phyloP scores from a whole-genome alignment of 176 grass and related monocot genomes.

The Stipa capillata region DNA sequence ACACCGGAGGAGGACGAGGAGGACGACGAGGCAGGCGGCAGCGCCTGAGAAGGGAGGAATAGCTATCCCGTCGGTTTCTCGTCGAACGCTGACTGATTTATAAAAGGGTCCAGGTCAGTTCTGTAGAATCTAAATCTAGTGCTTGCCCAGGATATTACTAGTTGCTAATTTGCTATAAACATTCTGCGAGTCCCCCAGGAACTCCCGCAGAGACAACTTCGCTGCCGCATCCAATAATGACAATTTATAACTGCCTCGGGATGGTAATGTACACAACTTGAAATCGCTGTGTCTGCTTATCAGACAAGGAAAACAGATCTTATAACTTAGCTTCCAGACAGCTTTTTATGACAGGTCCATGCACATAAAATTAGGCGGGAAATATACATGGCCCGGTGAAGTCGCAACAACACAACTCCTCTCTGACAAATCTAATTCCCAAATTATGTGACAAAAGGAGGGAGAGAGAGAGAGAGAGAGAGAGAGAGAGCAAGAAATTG shows the following conservation, averaged over 20 bases:
- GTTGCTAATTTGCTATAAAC: no score
- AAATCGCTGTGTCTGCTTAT: neutral
- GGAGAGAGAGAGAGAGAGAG: neutral
- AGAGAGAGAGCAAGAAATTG: neutral
- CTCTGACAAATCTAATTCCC: conserved; percentile 35
- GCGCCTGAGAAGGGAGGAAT: no score
- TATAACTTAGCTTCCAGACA: conserved; percentile 7
- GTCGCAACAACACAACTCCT: conserved; percentile 13
- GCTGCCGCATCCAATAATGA: neutral
- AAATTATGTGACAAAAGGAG: conserved; percentile 14
- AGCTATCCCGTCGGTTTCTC: no score
- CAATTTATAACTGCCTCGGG: no score
- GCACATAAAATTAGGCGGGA: conserved; percentile 20
- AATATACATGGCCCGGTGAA: conserved; percentile 20
- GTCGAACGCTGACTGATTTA: no score
- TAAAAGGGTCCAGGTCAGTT: no score
- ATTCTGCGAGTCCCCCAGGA: neutral
- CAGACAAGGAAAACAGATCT: conserved; percentile 2
- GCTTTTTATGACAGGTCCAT: conserved; percentile 22
- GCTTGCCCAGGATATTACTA: no score
- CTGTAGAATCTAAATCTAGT: no score
- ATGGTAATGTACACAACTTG: no score
- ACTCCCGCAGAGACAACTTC: neutral
- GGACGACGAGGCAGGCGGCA: no score
- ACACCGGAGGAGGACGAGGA: no score